Evolutionary conservation across 805 yeast genomes (phyloP).

Genomic region (Ogataea degrootiae): DNA sequence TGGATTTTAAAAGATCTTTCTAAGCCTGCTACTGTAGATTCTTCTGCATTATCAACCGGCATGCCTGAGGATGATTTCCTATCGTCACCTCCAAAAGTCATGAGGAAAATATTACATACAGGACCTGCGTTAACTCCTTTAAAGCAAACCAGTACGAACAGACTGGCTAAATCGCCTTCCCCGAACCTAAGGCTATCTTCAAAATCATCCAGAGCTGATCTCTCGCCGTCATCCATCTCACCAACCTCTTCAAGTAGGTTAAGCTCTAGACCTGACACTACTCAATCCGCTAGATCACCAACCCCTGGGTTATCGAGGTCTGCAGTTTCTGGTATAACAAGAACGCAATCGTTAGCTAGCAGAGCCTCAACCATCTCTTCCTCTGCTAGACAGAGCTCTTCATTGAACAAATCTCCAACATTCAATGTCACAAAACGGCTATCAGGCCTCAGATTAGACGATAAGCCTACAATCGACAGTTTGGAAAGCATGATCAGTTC

Average conservation of each 20-base stretch:
- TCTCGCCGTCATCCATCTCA: too few relatives aligned
- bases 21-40: background rate
- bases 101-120: constrained; percentile 17
- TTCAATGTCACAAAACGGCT: constrained; percentile 8
- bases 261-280: too few relatives aligned
- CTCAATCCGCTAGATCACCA: constrained; percentile 2
- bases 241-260: too few relatives aligned
- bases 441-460: constrained; percentile 9
- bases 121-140: constrained; percentile 4
- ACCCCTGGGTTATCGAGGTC: constrained; percentile 3
- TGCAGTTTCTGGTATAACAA: background rate
- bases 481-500: constrained; percentile 1
- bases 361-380: background rate
- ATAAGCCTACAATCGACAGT: background rate
- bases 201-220: background rate
- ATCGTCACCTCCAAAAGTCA: constrained; percentile 18
- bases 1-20: constrained; percentile 32
- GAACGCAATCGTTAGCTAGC: background rate
- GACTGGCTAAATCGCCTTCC: constrained; percentile 1
- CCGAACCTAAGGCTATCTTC: constrained; percentile 1
- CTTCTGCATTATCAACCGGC: constrained; percentile 8
- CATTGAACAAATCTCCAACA: background rate
- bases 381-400: too few relatives aligned
- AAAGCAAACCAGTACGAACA: background rate
- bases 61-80: background rate